A percentile compares a stretch with the other conserved stretches of the same genome.
phyloP scores from a whole-genome alignment of 768 basidiomycete genomes.

The Tylopilus balloui region DNA sequence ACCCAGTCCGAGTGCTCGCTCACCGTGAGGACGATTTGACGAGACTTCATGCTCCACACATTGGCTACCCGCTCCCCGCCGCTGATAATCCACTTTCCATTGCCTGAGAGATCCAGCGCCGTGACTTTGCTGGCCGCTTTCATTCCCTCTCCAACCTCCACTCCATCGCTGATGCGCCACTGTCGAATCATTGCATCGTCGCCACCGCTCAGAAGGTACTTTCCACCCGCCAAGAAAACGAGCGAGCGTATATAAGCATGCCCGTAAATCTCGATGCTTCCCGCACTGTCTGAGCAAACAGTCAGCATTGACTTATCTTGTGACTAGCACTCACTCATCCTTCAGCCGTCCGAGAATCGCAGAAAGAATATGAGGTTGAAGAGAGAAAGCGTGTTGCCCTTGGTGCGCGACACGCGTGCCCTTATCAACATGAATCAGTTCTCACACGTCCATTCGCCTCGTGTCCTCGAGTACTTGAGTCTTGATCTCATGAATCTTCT shows the following conservation, averaged over 20 bases:
- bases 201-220: background rate
- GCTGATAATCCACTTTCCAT: constrained; percentile 3
- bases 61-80: background rate
- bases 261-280: background rate
- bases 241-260: background rate
- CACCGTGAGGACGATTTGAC: background rate
- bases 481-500: no score
- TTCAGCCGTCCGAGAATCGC: background rate
- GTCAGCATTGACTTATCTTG: background rate
- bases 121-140: background rate
- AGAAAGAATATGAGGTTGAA: no score
- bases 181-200: background rate
- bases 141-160: background rate
- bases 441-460: background rate
- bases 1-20: background rate
- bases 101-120: background rate
- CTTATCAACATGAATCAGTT: background rate
- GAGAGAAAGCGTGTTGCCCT: no score
- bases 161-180: background rate
- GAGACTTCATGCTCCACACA: background rate
- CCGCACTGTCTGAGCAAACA: background rate
- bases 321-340: background rate
- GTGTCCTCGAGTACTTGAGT: no score
- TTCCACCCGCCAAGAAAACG: background rate
- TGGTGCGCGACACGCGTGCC: no score